Base-by-base conservation (phyloP, 176 grass and related monocot species). In the Pharus latifolius region DNA sequence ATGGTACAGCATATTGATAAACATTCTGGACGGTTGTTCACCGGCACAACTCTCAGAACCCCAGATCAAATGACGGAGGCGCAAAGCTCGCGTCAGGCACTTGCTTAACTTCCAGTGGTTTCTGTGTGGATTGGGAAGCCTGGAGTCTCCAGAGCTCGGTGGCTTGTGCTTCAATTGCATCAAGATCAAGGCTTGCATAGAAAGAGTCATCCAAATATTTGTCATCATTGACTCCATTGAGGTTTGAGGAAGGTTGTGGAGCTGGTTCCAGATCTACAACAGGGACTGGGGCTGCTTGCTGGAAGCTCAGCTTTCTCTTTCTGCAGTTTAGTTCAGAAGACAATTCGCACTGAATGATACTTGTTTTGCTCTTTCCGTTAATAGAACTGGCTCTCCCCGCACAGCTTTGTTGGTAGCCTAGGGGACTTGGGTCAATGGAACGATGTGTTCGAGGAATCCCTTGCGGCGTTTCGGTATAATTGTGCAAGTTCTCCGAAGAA, bases 281-380 rank as follows among this genome's bases (percentile, higher is more conserved):
- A 49, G 81, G 63, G 65, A 78, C 63, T 7, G 29, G 40, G 10
- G 47, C 79, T 76, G 72, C 37, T 53, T 71, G 76, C 56, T 91
- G 81, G 73, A 99, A 99, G 69, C 58, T 91, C 72, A 94, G 52
- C 72, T 91, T 99, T 80, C 84, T 88, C 85, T 99, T 99, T 86
- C 90, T 91, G 67, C 76, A 68, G 49, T 88, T 87, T 18, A 85
- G 27, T 77, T 88, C 91, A 46, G 64, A 88, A 2, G 78, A 79
- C 70, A 76, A 86, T 58, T 91, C 84, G 23, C 78, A 71, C 57
- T 74, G 70, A 22, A 47, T 44, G 26, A 44, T 51, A 59, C 12
- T 78, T 26, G 57, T 41, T 69, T 76, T 70, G 72, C 56, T 53
- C 28, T 47, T 45, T 73, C 53, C 63, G 25, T 69, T 85, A 51